Conservation (phyloP, 2,329 filamentous ascomycete genomes). For the Colletotrichum cordylinicola region DNA sequence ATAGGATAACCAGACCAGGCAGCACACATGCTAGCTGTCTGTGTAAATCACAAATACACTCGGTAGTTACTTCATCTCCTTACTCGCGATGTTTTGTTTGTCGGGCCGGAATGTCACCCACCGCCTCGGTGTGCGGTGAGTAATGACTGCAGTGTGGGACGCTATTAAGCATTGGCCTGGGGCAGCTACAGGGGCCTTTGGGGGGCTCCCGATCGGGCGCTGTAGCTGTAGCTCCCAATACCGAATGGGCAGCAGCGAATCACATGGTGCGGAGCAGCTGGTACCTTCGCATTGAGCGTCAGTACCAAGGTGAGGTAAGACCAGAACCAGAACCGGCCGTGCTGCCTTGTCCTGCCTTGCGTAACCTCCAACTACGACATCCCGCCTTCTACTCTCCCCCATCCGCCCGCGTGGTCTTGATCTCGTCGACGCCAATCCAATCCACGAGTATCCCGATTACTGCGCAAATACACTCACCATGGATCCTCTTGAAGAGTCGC, state of each 20-base stretch:
- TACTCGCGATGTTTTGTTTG: background rate
- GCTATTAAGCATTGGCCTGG: background rate
- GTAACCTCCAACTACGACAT: slow-evolving; percentile 14
- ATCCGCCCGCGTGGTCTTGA: background rate
- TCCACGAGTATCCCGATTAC: background rate
- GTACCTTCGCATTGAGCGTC: background rate
- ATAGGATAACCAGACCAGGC: background rate
- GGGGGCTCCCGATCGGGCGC: background rate
- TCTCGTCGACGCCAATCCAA: background rate
- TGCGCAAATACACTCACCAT: slow-evolving; percentile 32
- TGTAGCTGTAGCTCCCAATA: slow-evolving; percentile 12
- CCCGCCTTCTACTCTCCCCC: background rate
- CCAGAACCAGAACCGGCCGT: slow-evolving; percentile 14
- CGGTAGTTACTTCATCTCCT: background rate
- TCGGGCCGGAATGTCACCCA: background rate
- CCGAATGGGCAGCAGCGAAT: slow-evolving; percentile 5
- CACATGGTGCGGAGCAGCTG: slow-evolving; percentile 14
- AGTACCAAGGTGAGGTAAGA: background rate
- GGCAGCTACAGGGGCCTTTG: background rate
- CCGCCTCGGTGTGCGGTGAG: background rate
- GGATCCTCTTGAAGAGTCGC: slow-evolving; percentile 57
- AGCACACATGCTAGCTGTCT: background rate
- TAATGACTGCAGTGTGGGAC: background rate
- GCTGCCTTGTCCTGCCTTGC: slow-evolving; percentile 5
- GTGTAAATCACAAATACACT: slow-evolving; percentile 3